Evolutionary conservation across 1,139 yeast species (phyloP), one percentile per base, ranked within the genome.

Genomic region (Magnusiomyces ingens): DNA sequence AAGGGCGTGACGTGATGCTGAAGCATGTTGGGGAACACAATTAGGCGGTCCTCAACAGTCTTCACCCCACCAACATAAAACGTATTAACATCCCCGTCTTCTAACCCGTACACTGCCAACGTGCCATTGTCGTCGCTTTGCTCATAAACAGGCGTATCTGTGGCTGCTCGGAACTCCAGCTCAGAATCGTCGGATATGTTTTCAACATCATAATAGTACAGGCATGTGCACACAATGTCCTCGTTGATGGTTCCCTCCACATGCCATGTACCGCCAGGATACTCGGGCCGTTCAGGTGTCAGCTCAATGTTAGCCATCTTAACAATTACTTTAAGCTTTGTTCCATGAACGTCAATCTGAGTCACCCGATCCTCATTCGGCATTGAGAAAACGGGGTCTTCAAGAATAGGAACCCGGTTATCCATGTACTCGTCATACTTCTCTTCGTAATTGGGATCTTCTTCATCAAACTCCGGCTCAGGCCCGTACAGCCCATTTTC

Each of bases 181-280:
- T 55, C 62, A 2, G 76, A 71, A 36, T 71, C 72, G 32, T 26
- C 32, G 2, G 71, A 62, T 51, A 75, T 73, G 58, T 75, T 75
- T 19, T 71, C 75, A 15, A 63, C 57, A 56, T 75, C 78, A 56
- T 75, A 75, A 59, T 75, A 75, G 62, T 74, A 75, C 43, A 75
- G 60, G 1, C 70, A 65, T 1, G 78, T 74, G 1, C 76, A 77
- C 1, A 75, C 70, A 48, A 75, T 75, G 57, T 72, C 73, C 60
- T 75, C 79, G 56, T 71, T 71, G 45, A 69, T 65, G 2, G 73
- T 67, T 1, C 78, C 79, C 59, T 75, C 79, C 0, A 75, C 69
- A 53, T 75, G 79, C 79, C 79, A 75, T 2, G 74, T 58, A 0
- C 79, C 78, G 4, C 79, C 79, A 1, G 60, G 51, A 52, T 75